Evolutionary conservation across 768 basidiomycete genomes (phyloP), one percentile per base, ranked within the genome.

Genomic region (Mycena vitilis): DNA sequence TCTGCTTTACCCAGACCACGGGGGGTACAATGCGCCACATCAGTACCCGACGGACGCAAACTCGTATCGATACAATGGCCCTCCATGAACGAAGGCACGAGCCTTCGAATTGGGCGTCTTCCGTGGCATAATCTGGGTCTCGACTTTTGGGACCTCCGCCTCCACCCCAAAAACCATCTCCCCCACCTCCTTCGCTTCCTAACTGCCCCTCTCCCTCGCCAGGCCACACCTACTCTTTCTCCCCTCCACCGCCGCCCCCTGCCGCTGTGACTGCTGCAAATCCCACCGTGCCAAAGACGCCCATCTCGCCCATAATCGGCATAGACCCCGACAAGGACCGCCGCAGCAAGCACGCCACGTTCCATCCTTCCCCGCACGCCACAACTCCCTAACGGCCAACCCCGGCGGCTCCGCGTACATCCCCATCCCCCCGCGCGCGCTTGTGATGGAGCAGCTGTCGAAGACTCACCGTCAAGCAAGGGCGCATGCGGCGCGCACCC

Each of bases 361-460:
- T 86, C 73, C 74, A 77, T 25, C 75, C 79, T 48, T 65, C 73
- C 12, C 48, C 71, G 1, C 64, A 75, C 15, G 69, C 76, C 9
- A 63, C 75, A 36, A 74, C 70, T 62, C 73, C 59, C 63, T 49
- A 18, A 64, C 42, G 22, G 2, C 48, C 1, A 57, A 18, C 4
- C 64, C 30, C 53, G 54, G 22, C 36, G 22, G 22, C 34, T 72
- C 70, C 11, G 58, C 73, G 0, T 84, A 86, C 66, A 75, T 78
- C 12, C 86, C 87, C 48, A 83, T 84, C 69, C 84, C 84, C 7
- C 77, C 83, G 3, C 81, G 85, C 16, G 86, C 88, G 1, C 76
- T 90, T 34, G 85, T 90, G 30, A 83, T 90, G 77, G 87, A 89
- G 69, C 83, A 84, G 60, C 76, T 90, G 7, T 88, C 88, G 1